phyloP scores from a whole-genome alignment of 169 alveolate species.

The Plasmodium reichenowi region DNA sequence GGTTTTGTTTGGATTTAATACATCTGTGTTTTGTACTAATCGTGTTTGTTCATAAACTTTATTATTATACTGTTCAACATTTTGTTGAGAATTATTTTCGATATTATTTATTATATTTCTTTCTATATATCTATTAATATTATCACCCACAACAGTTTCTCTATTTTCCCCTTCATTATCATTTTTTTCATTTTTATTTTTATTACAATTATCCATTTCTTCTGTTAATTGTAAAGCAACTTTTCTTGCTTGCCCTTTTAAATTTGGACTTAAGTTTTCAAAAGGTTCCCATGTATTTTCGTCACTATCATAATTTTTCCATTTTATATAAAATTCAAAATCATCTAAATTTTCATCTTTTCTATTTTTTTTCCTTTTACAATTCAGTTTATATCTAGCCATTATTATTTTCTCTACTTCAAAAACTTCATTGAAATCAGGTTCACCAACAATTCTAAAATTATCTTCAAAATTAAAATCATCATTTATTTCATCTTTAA shows the following conservation, averaged over 20 bases:
- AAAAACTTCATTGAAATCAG: constrained; percentile 69
- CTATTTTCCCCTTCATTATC: background rate
- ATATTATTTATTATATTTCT: too few species aligned
- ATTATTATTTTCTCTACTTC: constrained; percentile 65
- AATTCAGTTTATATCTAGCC: constrained; percentile 63
- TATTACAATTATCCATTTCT: constrained; percentile 16
- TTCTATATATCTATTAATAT: too few species aligned
- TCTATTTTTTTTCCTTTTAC: constrained; percentile 23
- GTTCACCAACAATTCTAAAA: constrained; percentile 41
- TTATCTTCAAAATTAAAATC: constrained; percentile 47
- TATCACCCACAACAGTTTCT: too few species aligned
- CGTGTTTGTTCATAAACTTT: too few species aligned
- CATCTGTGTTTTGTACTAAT: too few species aligned
- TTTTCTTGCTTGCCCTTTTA: constrained; percentile 60
- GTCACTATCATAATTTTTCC: constrained; percentile 75
- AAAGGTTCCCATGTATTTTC: constrained; percentile 76
- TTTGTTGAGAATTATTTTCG: constrained; percentile 10
- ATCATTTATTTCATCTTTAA: constrained; percentile 20
- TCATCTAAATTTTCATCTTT: constrained; percentile 62
- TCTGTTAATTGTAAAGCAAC: constrained; percentile 45
- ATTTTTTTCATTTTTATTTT: constrained; percentile 17
- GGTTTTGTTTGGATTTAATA: too few species aligned
- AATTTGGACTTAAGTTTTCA: constrained; percentile 64
- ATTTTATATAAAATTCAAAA: constrained; percentile 70
- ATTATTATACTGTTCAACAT: background rate